These are phyloP conservation scores for Pneumocystis sp. DNA, from an alignment of 1,139 yeast species.

Conservation along the genomic window DNA sequence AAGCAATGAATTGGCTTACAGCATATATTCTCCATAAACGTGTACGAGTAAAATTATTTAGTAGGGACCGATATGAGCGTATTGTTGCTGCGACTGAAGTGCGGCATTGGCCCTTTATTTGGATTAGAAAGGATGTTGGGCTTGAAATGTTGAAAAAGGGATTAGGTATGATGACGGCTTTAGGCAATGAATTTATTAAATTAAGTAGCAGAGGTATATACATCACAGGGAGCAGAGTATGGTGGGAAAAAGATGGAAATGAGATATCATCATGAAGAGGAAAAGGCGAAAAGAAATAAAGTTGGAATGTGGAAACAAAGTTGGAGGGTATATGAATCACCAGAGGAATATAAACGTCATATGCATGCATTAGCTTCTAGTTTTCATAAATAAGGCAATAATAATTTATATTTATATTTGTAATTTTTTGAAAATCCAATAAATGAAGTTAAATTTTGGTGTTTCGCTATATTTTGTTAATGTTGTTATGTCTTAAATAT, in stretches of 20 bases:
- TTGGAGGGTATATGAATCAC: constrained; percentile 42
- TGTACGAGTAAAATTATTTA: constrained; percentile 61
- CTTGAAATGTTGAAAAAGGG: constrained; percentile 76
- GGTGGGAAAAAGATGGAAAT: constrained; percentile 58
- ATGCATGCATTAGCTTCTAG: background rate
- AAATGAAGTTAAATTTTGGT: background rate
- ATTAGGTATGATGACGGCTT: constrained; percentile 28
- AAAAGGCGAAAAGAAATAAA: constrained; percentile 38
- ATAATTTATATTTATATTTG: background rate
- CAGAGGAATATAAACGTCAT: constrained; percentile 59
- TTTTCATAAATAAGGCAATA: background rate
- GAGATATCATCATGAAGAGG: constrained; percentile 35
- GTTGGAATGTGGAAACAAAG: constrained; percentile 55
- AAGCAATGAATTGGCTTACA: constrained; percentile 66
- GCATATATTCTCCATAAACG: constrained; percentile 46
- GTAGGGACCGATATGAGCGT: constrained; percentile 77
- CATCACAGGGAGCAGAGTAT: constrained; percentile 76
- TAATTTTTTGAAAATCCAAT: background rate
- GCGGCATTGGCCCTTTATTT: constrained; percentile 57
- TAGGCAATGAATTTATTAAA: background rate
- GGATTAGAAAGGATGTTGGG: constrained; percentile 57
- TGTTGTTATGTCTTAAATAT: background rate
- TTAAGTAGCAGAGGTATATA: constrained; percentile 50
- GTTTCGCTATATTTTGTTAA: background rate
- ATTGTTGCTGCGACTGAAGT: constrained; percentile 41